Evolutionary conservation across 148 eudicot genomes (phyloP), one percentile per base, ranked within the genome.

Genomic region (Amaranthus hypochondriacus): DNA sequence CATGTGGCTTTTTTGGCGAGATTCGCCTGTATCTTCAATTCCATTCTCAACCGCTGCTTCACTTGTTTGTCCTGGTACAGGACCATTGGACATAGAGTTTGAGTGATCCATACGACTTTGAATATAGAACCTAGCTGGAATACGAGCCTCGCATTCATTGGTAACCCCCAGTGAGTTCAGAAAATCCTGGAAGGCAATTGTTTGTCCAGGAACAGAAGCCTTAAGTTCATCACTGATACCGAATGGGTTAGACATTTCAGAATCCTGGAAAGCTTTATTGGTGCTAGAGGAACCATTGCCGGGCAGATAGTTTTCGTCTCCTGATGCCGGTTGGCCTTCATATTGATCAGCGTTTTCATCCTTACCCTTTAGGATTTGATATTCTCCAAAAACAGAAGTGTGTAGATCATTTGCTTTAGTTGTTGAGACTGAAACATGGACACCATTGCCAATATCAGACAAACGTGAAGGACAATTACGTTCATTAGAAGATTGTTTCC

Each of bases 41-140:
- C 47, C 61, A 42, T 77, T 68, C 9, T 57, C 56, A 69, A 39
- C 77, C 39, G 39, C 39, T 55, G 49, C 69, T 65, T 39, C 56
- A 53, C 4, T 67, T 10, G 46, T 56, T 62, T 74, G 46, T 9
- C 18, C 53, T 54, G 55, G 58, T 44, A 21, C 28, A 14, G 79
- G 76, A 53, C 66, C 83, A 75, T 52, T 66, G 21, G 44, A 69
- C 55, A 61, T 55, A 3, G 83, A 55, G 58, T 76, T 77, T 18
- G 69, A 66, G 48, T 62, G 69, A 60, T 83, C 82, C 42, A 81
- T 77, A 67, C 94, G 86, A 52, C 70, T 47, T 73, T 86, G 86
- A 83, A 90, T 80, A 47, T 83, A 76, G 52, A 90, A 85, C 75
- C 96, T 85, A 59, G 87, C 76, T 86, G 39, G 39, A 28, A 28